phyloP scores from a whole-genome alignment of 2,329 filamentous ascomycete species.

The Ceratocystis variospora region DNA sequence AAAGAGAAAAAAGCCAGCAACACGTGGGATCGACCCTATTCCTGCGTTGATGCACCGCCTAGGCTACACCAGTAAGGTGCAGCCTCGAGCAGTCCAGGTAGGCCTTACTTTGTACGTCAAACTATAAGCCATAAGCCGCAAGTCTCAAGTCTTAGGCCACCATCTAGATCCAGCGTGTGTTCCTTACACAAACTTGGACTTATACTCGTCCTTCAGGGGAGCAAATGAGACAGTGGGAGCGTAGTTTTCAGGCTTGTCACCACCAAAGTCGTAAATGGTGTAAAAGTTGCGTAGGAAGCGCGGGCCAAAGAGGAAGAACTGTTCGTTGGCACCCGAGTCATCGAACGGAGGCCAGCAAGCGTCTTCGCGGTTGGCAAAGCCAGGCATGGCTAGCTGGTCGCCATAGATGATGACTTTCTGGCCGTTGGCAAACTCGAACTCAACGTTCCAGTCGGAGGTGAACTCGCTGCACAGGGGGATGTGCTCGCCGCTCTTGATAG shows the following conservation, averaged over 20 bases:
- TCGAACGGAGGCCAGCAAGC: slow-evolving; percentile 29
- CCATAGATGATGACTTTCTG: slow-evolving; percentile 26
- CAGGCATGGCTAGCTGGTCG: slow-evolving; percentile 25
- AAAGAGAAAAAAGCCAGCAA: too few relatives aligned
- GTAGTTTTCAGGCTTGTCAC: slow-evolving; percentile 14
- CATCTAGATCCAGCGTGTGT: background rate
- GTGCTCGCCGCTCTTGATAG: slow-evolving; percentile 23
- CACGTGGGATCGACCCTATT: too few relatives aligned
- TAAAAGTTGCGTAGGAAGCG: slow-evolving; percentile 26
- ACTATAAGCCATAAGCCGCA: background rate
- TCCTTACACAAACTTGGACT: slow-evolving; percentile 9
- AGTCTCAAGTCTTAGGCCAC: background rate
- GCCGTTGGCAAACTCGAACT: slow-evolving; percentile 23
- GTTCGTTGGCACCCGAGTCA: slow-evolving; percentile 20
- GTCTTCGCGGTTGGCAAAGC: slow-evolving; percentile 26
- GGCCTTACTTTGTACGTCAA: background rate
- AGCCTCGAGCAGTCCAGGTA: too few relatives aligned
- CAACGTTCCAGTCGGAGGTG: slow-evolving; percentile 27
- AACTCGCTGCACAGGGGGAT: slow-evolving; percentile 28
- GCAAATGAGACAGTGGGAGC: slow-evolving; percentile 22
- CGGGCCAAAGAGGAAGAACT: slow-evolving; percentile 25
- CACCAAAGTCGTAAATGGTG: slow-evolving; percentile 26
- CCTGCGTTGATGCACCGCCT: too few relatives aligned
- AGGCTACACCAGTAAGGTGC: too few relatives aligned
- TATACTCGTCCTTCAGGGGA: slow-evolving; percentile 21